Percentiles rank a stretch among this genome's conserved stretches.
phyloP scores from a whole-genome alignment of 345 rosid genomes.

The Eutrema japonicum region DNA sequence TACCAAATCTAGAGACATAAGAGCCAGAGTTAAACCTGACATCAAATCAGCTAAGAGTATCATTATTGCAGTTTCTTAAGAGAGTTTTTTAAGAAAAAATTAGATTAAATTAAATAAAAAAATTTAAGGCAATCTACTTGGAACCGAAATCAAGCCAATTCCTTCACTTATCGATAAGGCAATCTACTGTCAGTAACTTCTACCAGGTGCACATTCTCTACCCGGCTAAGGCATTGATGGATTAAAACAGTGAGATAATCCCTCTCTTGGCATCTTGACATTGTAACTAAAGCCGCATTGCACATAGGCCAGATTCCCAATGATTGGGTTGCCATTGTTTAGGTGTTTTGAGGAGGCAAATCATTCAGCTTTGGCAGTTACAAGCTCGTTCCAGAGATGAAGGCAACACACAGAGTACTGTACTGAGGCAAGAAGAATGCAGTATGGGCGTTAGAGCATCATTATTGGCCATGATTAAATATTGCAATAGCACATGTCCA shows the following conservation, averaged over 20 bases:
- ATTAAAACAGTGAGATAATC: constrained; percentile 24
- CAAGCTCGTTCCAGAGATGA: constrained; percentile 32
- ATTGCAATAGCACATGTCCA: no score
- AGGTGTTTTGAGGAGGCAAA: constrained; percentile 42
- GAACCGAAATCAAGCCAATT: constrained; percentile 98
- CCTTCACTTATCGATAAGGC: constrained; percentile 96
- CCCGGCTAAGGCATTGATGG: constrained; percentile 19
- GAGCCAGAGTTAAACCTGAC: no score
- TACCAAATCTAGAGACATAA: no score
- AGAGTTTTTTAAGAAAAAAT: no score
- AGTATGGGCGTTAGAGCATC: no score
- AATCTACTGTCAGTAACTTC: constrained; percentile 79
- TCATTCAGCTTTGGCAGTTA: constrained; percentile 42
- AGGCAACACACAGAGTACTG: constrained; percentile 36
- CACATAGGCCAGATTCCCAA: background rate
- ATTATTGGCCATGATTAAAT: no score
- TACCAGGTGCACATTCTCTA: constrained; percentile 27
- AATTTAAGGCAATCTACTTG: no score
- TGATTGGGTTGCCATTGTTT: constrained; percentile 7
- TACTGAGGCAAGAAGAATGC: constrained; percentile 26
- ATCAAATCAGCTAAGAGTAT: no score
- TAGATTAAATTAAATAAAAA: no score
- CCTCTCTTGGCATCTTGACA: constrained; percentile 13
- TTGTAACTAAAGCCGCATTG: constrained; percentile 5
- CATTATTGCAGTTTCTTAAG: no score